Evolutionary conservation across 805 yeast genomes (phyloP), one percentile per base, ranked within the genome.

Genomic region (Yarrowia sp.): DNA sequence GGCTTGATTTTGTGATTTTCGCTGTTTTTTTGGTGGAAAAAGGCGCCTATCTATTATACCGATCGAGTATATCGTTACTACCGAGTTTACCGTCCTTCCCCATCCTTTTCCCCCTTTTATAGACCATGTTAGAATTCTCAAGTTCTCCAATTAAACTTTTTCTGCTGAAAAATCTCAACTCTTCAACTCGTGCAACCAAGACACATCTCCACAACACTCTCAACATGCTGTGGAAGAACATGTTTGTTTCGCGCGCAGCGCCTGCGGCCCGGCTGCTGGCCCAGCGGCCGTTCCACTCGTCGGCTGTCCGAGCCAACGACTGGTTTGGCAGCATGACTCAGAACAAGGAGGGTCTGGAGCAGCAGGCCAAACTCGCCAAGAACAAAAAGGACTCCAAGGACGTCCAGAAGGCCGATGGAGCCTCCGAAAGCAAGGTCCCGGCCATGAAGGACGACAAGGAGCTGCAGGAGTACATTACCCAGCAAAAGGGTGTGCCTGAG

Each of bases 291-390:
- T 41, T 58, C 24, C 40, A 30, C 40, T 22, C 38, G 22, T 24
- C 62, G 5, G 62, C 51, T 1, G 51, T 14, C 2, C 51, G 51
- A 7, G 1, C 28, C 48, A 40, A 40, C 40, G 62, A 58, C 62
- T 58, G 62, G 62, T 58, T 58, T n/a, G 62, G 62, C 28, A 19
- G 32, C 40, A 58, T 58, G 62, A 58, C 62, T 11, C 22, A 58
- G 16, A 58, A 58, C 51, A 58, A 58, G 49, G 26, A 38, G 35
- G n/a, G n/a, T n/a, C n/a, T n/a, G n/a, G n/a, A n/a, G n/a, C n/a
- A 26, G 8, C 30, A 26, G 30, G 30, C 30, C 30, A n/a, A n/a
- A n/a, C n/a, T n/a, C n/a, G n/a, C n/a, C n/a, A n/a, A n/a, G n/a
- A n/a, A n/a, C n/a, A n/a, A n/a, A n/a, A n/a, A n/a, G 5, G 4